Base-by-base conservation (phyloP, 768 basidiomycete genomes). In the Boletus reticuloceps region DNA sequence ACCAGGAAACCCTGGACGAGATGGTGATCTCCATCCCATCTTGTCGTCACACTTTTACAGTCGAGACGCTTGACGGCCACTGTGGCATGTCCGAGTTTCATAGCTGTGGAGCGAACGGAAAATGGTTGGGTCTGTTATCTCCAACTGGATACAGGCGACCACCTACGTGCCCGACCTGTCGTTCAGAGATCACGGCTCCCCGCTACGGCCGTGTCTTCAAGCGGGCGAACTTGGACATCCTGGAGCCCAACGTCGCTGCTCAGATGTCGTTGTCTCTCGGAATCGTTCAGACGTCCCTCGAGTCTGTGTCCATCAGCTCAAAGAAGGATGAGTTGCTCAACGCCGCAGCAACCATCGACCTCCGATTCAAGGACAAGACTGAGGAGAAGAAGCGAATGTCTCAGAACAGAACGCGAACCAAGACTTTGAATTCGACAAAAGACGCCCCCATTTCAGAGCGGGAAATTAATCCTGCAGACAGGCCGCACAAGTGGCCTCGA, bases 31-130 rank as follows among this genome's bases (percentile, higher is more conserved):
- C 85, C 2, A 74, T 88, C 40, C 81, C 82, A 0, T 70, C 70
- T 17, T 89, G 88, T 63, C 58, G 77, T 0, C 88, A 90, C 65
- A 68, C 79, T 2, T 88, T 90, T 65, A 89, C 88, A 0, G 79
- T 87, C 16, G 86, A 86, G 64, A 85, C 85, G 0, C 74, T 90
- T n/a, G 88, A 90, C 58, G 87, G 85, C 0, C 71, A 76, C 41
- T 82, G 80, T 58, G 63, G 70, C 14, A 74, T 89, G 68, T 44
- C 48, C 0, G 75, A 79, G 5, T 85, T 78, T 61, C 89, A 89
- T 64, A 58, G 53, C 1, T 63, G 66, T 47, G 49, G 62, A 1
- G 14, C 7, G 2, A 61, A 74, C 12, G 78, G 75, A 7, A 66
- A 49, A 36, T 86, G 80, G 79, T n/a, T 63, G 13, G 75, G 75